Evolutionary conservation across 768 basidiomycete species (phyloP), one percentile per base, ranked within the genome.

Genomic region (Lepiota venenata): DNA sequence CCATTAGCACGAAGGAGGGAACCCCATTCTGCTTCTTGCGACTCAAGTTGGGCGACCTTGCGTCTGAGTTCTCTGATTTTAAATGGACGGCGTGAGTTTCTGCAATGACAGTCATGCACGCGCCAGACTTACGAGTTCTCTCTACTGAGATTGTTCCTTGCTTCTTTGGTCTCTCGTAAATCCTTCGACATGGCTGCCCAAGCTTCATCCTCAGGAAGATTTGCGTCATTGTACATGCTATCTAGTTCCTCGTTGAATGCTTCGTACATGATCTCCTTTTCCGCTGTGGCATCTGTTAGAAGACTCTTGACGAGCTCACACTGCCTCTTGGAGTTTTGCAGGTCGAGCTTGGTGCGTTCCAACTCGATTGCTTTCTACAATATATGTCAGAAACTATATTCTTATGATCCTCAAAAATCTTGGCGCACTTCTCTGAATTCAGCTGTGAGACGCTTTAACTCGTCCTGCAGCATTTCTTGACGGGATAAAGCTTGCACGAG

Each of bases 161-260:
- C 69, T 62, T 88, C 85, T 69, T 93, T 96, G 14, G 91, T 84
- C 56, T 78, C 67, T 58, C 81, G 76, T 48, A 95, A 72, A 64
- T 95, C 91, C 40, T 73, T 71, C 22, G 83, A 79, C 77, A 96
- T 78, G 1, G 87, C 86, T n/a, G 72, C 66, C 83, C 88, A 94
- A 1, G 92, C 91, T 61, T 93, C 90, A 45, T 86, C 83, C 18
- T 85, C 83, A 10, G 93, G 91, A 46, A 95, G 80, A 56, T 87
- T 81, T 22, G 81, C 82, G 55, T 94, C 91, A 47, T 88, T 87
- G 69, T 85, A 96, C 90, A 96, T 91, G 15, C 81, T 84, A 59
- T 94, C 93, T 29, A 97, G 77, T 66, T 96, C 93, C 64, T 93
- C 92, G 66, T 97, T 96, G 73, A 97, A 95, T 2, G 91, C 89